These are phyloP conservation scores for Thalassiosira mediterranea DNA, from an alignment of 352 stramenopile genomes.

Conservation along the genomic window DNA sequence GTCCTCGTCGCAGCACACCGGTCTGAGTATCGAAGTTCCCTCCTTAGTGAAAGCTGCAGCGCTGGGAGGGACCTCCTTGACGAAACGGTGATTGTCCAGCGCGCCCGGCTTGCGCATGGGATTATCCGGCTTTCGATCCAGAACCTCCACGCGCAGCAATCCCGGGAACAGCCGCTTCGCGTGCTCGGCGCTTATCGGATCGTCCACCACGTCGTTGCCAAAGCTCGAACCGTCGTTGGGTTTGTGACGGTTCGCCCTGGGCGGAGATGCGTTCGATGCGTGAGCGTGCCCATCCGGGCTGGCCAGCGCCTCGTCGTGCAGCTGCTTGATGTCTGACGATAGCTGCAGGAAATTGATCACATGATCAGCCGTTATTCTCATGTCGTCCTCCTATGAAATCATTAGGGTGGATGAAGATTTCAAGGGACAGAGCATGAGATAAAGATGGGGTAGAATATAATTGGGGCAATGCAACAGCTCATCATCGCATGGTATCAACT, in stretches of 20 bases:
- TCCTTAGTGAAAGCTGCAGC: conserved; percentile 33
- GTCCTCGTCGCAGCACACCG: conserved; percentile 40
- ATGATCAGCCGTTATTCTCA: conserved; percentile 70
- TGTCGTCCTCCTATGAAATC: conserved; percentile 85
- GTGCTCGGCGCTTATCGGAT: conserved; percentile 64
- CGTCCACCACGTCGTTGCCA: conserved; percentile 53
- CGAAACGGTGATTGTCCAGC: conserved; percentile 42
- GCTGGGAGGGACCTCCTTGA: conserved; percentile 26
- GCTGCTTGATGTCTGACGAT: conserved; percentile 54
- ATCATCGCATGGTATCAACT: too few relatives aligned
- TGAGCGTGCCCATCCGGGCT: conserved; percentile 49
- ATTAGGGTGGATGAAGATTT: too few relatives aligned
- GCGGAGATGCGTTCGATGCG: conserved; percentile 7
- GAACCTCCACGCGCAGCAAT: conserved; percentile 71
- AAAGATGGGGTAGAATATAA: too few relatives aligned
- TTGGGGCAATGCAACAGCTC: too few relatives aligned
- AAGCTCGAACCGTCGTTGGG: conserved; percentile 40
- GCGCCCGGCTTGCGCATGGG: conserved; percentile 19
- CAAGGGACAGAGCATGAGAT: too few relatives aligned
- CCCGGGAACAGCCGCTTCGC: conserved; percentile 67
- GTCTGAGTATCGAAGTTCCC: conserved; percentile 37
- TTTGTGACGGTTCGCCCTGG: conserved; percentile 1
- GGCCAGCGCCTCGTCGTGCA: conserved; percentile 40
- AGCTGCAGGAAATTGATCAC: conserved; percentile 74
- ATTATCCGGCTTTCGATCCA: conserved; percentile 37